phyloP scores from a whole-genome alignment of 306 rosid genomes.

The Quercus parvula region DNA sequence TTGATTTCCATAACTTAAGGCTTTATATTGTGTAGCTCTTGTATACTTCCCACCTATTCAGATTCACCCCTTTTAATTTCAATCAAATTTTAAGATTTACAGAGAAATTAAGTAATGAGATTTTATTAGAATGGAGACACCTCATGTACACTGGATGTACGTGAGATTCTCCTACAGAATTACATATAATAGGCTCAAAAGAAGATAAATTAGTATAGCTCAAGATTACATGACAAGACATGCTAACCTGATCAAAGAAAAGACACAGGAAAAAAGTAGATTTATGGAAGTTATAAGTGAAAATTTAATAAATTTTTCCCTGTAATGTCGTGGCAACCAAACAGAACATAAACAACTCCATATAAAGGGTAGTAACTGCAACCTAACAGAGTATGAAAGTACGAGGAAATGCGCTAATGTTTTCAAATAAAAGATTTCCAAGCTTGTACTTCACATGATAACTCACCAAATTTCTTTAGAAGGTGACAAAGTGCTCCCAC shows the following conservation, averaged over 20 bases:
- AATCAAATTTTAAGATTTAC: too few species aligned
- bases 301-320: background rate
- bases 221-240: background rate
- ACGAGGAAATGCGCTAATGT: background rate
- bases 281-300: background rate
- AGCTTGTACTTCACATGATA: background rate
- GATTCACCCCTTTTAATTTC: too few species aligned
- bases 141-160: too few species aligned
- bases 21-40: too few species aligned
- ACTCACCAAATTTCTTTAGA: slow-evolving; percentile 61
- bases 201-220: background rate
- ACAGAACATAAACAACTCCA: background rate
- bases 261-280: background rate
- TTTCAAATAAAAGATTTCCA: background rate
- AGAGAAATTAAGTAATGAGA: too few species aligned
- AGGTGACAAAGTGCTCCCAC: slow-evolving; percentile 70
- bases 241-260: background rate
- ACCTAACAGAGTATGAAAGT: background rate
- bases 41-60: too few species aligned
- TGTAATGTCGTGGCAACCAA: background rate
- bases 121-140: too few species aligned
- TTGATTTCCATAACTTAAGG: too few species aligned
- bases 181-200: background rate
- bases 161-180: too few species aligned
- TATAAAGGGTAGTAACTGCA: background rate